Evolutionary conservation across 2,329 filamentous ascomycete genomes (phyloP).

Genomic region (Paraphaeosphaeria sporulosa): DNA sequence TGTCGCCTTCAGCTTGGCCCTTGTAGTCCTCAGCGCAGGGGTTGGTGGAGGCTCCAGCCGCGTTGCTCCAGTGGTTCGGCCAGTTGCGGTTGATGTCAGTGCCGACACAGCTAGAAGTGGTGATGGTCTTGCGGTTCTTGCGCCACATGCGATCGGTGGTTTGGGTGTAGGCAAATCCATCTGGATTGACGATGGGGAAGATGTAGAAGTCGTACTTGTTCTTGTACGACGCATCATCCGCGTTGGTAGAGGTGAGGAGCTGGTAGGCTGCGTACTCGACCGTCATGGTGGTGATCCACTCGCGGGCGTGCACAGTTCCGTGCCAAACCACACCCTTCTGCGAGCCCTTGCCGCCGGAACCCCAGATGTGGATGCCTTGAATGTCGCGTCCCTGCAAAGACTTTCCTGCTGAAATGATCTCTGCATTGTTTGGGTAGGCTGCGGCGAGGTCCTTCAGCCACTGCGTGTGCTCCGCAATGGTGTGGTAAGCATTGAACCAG

Average conservation of each 20-base stretch:
- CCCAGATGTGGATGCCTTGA: slow-evolving; percentile 50
- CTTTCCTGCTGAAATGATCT: slow-evolving; percentile 45
- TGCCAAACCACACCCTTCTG: slow-evolving; percentile 49
- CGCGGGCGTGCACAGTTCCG: slow-evolving; percentile 48
- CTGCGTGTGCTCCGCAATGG: slow-evolving; percentile 44
- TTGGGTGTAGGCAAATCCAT: slow-evolving; percentile 50
- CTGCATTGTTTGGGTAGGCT: slow-evolving; percentile 44
- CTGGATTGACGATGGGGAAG: slow-evolving; percentile 50
- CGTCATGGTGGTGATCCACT: slow-evolving; percentile 48
- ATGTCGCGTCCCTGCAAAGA: slow-evolving; percentile 48
- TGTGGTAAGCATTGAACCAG: slow-evolving; percentile 49
- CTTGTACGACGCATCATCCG: slow-evolving; percentile 52
- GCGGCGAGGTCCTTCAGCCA: slow-evolving; percentile 46
- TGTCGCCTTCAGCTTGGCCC: slow-evolving; percentile 43
- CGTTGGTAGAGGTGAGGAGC: slow-evolving; percentile 42
- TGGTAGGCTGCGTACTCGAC: slow-evolving; percentile 49
- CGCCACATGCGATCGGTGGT: slow-evolving; percentile 49
- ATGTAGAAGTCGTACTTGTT: slow-evolving; percentile 73
- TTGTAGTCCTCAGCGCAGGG: slow-evolving; percentile 50
- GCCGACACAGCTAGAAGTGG: slow-evolving; percentile 42
- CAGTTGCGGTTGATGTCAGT: slow-evolving; percentile 53
- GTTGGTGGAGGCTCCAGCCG: slow-evolving; percentile 42
- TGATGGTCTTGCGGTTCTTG: slow-evolving; percentile 47
- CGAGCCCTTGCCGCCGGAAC: slow-evolving; percentile 46
- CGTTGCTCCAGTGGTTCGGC: slow-evolving; percentile 44